Conservation (phyloP, 768 basidiomycete species). For the Plicaturopsis crispa region DNA sequence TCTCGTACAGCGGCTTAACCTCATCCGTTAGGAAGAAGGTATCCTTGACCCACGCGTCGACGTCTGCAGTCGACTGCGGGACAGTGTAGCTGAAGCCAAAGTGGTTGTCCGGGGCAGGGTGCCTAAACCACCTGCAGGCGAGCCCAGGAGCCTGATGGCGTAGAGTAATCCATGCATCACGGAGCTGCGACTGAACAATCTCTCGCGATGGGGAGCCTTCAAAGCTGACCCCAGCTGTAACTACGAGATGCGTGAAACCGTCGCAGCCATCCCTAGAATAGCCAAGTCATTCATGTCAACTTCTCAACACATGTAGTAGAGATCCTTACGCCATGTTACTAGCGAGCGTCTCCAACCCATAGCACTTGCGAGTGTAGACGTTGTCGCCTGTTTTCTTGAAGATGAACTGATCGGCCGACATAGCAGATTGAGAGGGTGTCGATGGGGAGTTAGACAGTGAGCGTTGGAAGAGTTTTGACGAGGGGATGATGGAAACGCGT, state of each 20-base stretch:
- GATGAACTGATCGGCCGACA: no score
- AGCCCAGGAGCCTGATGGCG: background rate
- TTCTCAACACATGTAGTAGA: no score
- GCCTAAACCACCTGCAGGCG: background rate
- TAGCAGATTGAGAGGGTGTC: no score
- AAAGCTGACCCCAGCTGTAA: background rate
- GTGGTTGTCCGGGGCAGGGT: background rate
- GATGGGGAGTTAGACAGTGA: no score
- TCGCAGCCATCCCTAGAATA: no score
- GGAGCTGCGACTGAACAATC: background rate
- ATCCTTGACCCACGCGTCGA: background rate
- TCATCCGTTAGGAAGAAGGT: background rate
- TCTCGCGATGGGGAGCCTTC: no score
- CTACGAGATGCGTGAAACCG: background rate
- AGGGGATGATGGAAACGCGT: no score
- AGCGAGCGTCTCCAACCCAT: background rate
- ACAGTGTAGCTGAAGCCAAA: background rate
- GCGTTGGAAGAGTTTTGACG: no score
- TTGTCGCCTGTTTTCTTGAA: no score
- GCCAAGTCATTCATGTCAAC: no score
- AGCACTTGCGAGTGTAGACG: background rate
- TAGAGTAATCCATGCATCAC: background rate
- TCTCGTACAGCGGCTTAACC: background rate
- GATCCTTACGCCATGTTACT: background rate
- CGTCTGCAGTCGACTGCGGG: background rate